phyloP scores from a whole-genome alignment of 139 green algal genomes.

The Coelastrella sp. region DNA sequence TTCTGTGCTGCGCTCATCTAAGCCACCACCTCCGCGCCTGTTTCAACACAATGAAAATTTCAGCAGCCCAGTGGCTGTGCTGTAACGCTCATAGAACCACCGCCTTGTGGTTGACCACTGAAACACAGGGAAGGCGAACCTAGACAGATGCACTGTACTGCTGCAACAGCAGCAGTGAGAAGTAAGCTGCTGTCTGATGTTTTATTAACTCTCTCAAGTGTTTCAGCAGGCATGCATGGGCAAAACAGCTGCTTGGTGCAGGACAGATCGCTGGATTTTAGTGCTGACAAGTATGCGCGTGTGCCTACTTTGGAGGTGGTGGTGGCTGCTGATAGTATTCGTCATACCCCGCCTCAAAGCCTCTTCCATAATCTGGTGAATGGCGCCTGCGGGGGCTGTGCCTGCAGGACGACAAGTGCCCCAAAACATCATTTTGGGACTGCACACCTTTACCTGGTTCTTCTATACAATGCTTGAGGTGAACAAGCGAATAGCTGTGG shows the following conservation, averaged over 20 bases:
- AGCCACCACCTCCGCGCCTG: slow-evolving; percentile 6
- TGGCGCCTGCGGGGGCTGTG: background rate
- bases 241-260: no score
- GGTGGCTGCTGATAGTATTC: slow-evolving; percentile 35
- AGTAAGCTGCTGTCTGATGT: no score
- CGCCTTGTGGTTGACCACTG: background rate
- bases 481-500: no score
- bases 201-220: no score
- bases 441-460: no score
- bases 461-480: no score
- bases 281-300: background rate
- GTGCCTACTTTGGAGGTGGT: slow-evolving; percentile 25
- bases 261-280: no score
- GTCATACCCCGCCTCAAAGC: slow-evolving; percentile 17
- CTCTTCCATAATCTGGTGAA: slow-evolving; percentile 25
- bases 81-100: no score
- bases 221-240: no score
- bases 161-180: background rate
- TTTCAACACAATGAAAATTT: background rate
- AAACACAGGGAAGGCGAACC: background rate
- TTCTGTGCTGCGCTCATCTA: slow-evolving; percentile 40
- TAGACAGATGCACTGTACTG: background rate
- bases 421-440: no score
- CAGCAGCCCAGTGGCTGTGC: background rate
- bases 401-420: background rate